A percentile compares a stretch with the other conserved stretches of the same genome.
phyloP scores from a whole-genome alignment of 202 grass and related monocot species.

The Setaria italica region DNA sequence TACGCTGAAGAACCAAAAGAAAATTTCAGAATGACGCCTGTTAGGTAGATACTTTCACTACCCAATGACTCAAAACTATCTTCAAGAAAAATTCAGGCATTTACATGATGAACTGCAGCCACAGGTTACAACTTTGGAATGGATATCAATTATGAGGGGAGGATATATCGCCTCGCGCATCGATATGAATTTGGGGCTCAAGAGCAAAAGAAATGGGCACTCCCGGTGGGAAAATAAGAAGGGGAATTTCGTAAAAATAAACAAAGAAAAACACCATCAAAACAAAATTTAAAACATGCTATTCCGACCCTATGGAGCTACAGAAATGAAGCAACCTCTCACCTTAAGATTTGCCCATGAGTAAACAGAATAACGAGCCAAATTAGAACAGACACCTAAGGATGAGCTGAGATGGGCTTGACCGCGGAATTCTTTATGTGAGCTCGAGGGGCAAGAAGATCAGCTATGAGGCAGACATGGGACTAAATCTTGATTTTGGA shows the following conservation, averaged over 20 bases:
- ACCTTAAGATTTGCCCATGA: conserved; percentile 34
- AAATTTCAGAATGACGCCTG: conserved; percentile 39
- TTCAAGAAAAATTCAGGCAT: background rate
- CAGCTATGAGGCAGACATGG: conserved; percentile 31
- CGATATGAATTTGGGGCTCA: background rate
- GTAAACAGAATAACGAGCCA: background rate
- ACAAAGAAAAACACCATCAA: conserved; percentile 31
- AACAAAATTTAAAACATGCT: conserved; percentile 23
- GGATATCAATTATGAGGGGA: background rate
- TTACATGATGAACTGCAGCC: conserved; percentile 19
- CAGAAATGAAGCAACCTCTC: conserved; percentile 41
- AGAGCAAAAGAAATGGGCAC: conserved; percentile 9
- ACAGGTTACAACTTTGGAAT: background rate
- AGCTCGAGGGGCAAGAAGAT: conserved; percentile 28
- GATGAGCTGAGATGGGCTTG: conserved; percentile 28
- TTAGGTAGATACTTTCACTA: conserved; percentile 22
- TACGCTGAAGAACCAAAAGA: conserved; percentile 39
- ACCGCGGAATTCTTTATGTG: background rate
- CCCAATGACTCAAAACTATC: background rate
- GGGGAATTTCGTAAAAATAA: background rate
- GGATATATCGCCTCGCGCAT: background rate
- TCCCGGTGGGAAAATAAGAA: background rate
- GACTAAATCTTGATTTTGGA: conserved; percentile 24
- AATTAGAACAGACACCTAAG: background rate
- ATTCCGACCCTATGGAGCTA: background rate